phyloP scores from a whole-genome alignment of 1,284 basidiomycete genomes.

The Cutaneotrichosporon sp. region DNA sequence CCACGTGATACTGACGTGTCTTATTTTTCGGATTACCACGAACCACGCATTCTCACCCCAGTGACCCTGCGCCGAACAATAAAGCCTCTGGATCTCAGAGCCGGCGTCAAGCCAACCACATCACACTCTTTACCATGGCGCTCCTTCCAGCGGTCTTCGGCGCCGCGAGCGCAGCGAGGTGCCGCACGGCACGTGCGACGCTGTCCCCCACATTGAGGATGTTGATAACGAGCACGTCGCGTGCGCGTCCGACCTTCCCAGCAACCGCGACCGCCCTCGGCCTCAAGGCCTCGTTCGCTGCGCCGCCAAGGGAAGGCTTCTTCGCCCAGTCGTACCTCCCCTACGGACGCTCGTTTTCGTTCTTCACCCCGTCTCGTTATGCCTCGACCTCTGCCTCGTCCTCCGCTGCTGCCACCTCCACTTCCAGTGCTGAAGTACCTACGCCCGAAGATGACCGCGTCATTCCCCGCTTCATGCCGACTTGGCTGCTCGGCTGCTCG shows the following conservation, averaged over 20 bases:
- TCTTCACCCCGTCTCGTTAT: conserved; percentile 25
- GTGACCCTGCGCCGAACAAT: conserved; percentile 2
- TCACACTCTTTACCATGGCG: conserved; percentile 10
- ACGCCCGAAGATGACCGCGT: conserved; percentile 57
- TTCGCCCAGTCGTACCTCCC: conserved; percentile 24
- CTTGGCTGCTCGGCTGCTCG: conserved; percentile 80
- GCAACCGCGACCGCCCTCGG: neutral
- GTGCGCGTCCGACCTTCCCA: conserved; percentile 6
- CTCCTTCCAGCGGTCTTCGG: conserved; percentile 22
- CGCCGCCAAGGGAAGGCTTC: conserved; percentile 14
- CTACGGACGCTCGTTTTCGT: conserved; percentile 9
- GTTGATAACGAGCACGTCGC: conserved; percentile 4
- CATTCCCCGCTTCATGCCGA: conserved; percentile 67
- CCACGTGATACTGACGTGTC: neutral
- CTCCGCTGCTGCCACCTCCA: conserved; percentile 4
- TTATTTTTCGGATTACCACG: no score
- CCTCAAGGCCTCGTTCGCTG: neutral
- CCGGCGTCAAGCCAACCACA: conserved; percentile 5
- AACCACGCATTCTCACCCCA: neutral
- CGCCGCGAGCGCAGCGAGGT: conserved; percentile 14
- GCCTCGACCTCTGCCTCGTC: conserved; percentile 16
- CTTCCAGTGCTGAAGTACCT: neutral
- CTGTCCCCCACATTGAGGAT: neutral
- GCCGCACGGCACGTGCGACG: neutral
- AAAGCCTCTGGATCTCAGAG: neutral